phyloP scores from a whole-genome alignment of 768 basidiomycete genomes.

The Calvatia gigantea region DNA sequence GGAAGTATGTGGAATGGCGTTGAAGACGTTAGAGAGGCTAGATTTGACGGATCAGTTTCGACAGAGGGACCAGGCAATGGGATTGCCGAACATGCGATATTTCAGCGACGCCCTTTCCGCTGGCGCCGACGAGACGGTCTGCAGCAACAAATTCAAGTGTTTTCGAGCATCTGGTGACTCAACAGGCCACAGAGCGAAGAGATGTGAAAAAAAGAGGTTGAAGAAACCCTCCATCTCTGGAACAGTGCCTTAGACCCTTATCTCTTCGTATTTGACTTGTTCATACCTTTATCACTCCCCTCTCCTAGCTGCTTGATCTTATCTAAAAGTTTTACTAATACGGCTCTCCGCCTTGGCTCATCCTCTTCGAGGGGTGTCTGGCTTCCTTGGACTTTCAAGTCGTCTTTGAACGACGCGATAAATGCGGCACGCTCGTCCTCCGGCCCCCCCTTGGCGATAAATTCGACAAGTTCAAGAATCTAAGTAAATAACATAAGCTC shows the following conservation, averaged over 20 bases:
- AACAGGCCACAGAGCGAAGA: constrained; percentile 55
- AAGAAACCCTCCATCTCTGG: constrained; percentile 81
- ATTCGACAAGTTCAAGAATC: constrained; percentile 78
- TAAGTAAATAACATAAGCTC: constrained; percentile 27
- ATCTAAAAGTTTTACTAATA: constrained; percentile 56
- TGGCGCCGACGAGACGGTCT: constrained; percentile 51
- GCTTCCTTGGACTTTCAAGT: constrained; percentile 47
- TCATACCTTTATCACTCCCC: constrained; percentile 71
- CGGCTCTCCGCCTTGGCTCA: constrained; percentile 44
- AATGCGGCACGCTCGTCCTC: constrained; percentile 66
- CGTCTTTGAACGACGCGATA: constrained; percentile 64
- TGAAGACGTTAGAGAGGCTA: constrained; percentile 82
- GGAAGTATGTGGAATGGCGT: constrained; percentile 65
- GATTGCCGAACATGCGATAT: constrained; percentile 65
- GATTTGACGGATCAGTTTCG: constrained; percentile 8
- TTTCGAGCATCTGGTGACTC: constrained; percentile 54
- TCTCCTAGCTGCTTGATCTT: constrained; percentile 72
- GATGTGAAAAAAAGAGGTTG: constrained; percentile 75
- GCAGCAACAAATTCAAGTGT: constrained; percentile 46
- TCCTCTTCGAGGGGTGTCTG: constrained; percentile 54
- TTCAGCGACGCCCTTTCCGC: constrained; percentile 55
- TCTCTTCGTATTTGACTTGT: constrained; percentile 1
- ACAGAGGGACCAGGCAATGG: constrained; percentile 10
- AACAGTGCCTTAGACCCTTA: constrained; percentile 5
- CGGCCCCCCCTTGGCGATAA: constrained; percentile 59